Percentiles rank a stretch among this genome's conserved stretches.
phyloP scores from a whole-genome alignment of 352 stramenopile genomes.

The Phytophthora agathidicida region DNA sequence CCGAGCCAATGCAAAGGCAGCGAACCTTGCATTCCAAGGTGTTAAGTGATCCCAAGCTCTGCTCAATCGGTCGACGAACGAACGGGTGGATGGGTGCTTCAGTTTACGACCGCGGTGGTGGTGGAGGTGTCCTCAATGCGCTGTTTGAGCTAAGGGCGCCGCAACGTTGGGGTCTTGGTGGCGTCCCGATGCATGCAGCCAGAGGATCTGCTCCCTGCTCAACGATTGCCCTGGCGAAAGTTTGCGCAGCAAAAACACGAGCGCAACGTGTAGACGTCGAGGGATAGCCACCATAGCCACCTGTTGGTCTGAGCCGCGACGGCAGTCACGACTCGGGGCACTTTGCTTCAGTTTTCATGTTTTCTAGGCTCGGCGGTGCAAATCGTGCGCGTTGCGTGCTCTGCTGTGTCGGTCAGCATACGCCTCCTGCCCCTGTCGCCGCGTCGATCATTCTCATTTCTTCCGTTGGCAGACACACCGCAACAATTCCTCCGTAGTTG shows the following conservation, averaged over 20 bases:
- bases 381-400: slow-evolving; percentile 37
- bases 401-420: slow-evolving; percentile 18
- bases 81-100: slow-evolving; percentile 6
- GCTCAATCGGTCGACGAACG: slow-evolving; percentile 13
- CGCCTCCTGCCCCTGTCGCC: slow-evolving; percentile 4
- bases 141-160: slow-evolving; percentile 4
- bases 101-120: slow-evolving; percentile 2
- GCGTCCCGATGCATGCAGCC: not conserved
- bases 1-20: slow-evolving; percentile 1
- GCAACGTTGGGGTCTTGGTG: not conserved
- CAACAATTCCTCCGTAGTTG: slow-evolving; percentile 8
- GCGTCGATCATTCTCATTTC: slow-evolving; percentile 27
- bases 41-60: slow-evolving; percentile 25
- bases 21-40: slow-evolving; percentile 16
- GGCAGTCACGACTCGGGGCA: slow-evolving; percentile 18
- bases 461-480: slow-evolving; percentile 6
- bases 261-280: slow-evolving; percentile 23
- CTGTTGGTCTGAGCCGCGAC: slow-evolving; percentile 19
- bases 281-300: slow-evolving; percentile 23
- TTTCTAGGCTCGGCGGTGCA: slow-evolving; percentile 24
- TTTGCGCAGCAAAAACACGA: slow-evolving; percentile 32
- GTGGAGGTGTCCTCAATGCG: not conserved
- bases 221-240: slow-evolving; percentile 15
- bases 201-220: slow-evolving; percentile 14
- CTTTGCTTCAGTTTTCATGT: slow-evolving; percentile 15